A percentile compares a stretch with the other conserved stretches of the same genome.
Evolutionary conservation across 2,329 filamentous ascomycete genomes (phyloP).

Genomic region (Diaporthe australafricana): DNA sequence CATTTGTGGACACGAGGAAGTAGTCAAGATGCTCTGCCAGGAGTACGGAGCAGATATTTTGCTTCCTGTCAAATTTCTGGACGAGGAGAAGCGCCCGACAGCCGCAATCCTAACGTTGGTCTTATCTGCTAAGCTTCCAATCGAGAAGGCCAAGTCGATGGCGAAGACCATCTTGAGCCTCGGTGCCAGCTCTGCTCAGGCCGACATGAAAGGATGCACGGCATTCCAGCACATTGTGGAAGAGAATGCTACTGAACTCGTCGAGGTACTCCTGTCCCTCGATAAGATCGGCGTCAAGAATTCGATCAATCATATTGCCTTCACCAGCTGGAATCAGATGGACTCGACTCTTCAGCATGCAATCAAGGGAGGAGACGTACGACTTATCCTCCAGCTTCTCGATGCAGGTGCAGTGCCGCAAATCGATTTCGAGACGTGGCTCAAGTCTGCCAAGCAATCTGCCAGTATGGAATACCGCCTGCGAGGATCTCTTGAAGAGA

Average conservation of each 20-base stretch:
- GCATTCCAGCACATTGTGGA: conserved; percentile 74
- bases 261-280: conserved; percentile 63
- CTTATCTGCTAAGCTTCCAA: conserved; percentile 73
- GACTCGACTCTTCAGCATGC: conserved; percentile 63
- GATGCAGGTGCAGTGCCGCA: conserved; percentile 69
- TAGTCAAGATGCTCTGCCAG: conserved; percentile 75
- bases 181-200: conserved; percentile 80
- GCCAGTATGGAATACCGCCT: conserved; percentile 50
- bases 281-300: conserved; percentile 72
- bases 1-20: conserved; percentile 74
- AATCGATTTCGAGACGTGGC: conserved; percentile 73
- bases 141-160: conserved; percentile 74
- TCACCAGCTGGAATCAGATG: conserved; percentile 44
- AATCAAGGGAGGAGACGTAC: conserved; percentile 62
- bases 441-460: conserved; percentile 65
- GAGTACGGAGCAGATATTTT: conserved; percentile 83
- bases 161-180: conserved; percentile 72
- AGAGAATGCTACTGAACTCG: conserved; percentile 57
- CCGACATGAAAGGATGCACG: conserved; percentile 73
- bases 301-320: conserved; percentile 74
- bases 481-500: conserved; percentile 55
- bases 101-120: conserved; percentile 76
- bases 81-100: conserved; percentile 59
- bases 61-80: conserved; percentile 76
- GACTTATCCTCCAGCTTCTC: conserved; percentile 70